Percentiles rank a stretch among this genome's conserved stretches.
Evolutionary conservation across 2,329 filamentous ascomycete species (phyloP).

Genomic region (Pseudohalonectria lignicola): DNA sequence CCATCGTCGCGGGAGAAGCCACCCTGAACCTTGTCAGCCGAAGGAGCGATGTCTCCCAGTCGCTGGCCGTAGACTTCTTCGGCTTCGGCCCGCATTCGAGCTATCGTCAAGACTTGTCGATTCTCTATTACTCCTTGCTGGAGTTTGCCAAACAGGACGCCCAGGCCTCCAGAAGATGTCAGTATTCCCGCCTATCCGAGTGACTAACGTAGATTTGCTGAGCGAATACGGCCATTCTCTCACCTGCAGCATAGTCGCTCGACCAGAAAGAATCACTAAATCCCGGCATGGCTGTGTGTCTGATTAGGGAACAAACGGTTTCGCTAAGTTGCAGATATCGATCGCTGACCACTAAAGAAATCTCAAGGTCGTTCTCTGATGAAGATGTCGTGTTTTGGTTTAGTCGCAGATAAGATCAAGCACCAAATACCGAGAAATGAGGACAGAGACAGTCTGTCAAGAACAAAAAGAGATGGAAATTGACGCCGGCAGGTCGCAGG

Average conservation of each 20-base stretch:
- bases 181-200: background rate
- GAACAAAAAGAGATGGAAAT: too few relatives aligned
- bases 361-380: too few relatives aligned
- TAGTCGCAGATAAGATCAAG: too few relatives aligned
- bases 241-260: constrained; percentile 88
- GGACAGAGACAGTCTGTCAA: too few relatives aligned
- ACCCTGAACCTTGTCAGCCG: constrained; percentile 69
- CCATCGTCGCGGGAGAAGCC: constrained; percentile 90
- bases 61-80: constrained; percentile 81
- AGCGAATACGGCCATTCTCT: too few relatives aligned
- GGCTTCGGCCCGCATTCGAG: constrained; percentile 88
- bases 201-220: constrained; percentile 5
- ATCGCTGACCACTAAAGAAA: too few relatives aligned
- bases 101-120: constrained; percentile 83
- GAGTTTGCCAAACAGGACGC: constrained; percentile 90
- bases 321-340: too few relatives aligned
- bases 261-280: constrained; percentile 99
- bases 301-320: too few relatives aligned
- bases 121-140: constrained; percentile 95
- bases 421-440: too few relatives aligned
- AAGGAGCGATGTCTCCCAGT: constrained; percentile 69
- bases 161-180: constrained; percentile 47
- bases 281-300: constrained; percentile 70
- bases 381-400: too few relatives aligned
- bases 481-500: too few relatives aligned